Evolutionary conservation across 2,329 filamentous ascomycete genomes (phyloP).

Genomic region (Hypomyces rosellus): DNA sequence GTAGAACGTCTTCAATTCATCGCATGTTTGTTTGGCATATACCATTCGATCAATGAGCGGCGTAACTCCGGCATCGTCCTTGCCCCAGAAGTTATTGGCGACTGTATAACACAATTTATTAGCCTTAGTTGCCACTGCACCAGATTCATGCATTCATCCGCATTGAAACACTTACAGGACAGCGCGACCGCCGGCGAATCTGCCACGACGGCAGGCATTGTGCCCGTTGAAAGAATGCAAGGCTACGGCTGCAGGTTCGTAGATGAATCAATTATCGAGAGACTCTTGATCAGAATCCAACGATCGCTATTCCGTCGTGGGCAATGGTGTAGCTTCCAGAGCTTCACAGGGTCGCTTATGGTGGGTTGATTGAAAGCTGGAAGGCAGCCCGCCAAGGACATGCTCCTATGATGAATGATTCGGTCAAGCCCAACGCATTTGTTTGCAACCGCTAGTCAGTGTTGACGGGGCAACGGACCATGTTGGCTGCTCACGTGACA

Average conservation of each 20-base stretch:
- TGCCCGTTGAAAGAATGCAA: constrained; percentile 17
- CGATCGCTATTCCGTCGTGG: no score
- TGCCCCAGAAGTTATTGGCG: constrained; percentile 99
- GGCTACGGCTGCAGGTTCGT: not conserved
- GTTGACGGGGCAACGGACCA: constrained; percentile 17
- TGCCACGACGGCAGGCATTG: constrained; percentile 55
- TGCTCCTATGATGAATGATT: no score
- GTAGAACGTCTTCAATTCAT: constrained; percentile 91
- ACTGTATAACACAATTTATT: constrained; percentile 44
- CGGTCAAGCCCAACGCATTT: not conserved
- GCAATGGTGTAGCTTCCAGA: not conserved
- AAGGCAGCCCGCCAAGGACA: no score
- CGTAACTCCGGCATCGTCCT: constrained; percentile 91
- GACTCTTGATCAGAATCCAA: no score
- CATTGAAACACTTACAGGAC: constrained; percentile 48
- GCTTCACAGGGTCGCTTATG: not conserved
- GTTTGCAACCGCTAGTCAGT: not conserved
- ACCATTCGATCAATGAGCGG: constrained; percentile 93
- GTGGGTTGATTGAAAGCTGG: not conserved
- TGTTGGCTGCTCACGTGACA: constrained; percentile 7
- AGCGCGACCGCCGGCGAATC: constrained; percentile 60
- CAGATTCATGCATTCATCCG: no score
- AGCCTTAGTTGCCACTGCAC: constrained; percentile 8
- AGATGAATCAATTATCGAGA: no score
- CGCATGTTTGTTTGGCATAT: constrained; percentile 86